phyloP scores from a whole-genome alignment of 306 rosid genomes.

The Cicer cuneatum region DNA sequence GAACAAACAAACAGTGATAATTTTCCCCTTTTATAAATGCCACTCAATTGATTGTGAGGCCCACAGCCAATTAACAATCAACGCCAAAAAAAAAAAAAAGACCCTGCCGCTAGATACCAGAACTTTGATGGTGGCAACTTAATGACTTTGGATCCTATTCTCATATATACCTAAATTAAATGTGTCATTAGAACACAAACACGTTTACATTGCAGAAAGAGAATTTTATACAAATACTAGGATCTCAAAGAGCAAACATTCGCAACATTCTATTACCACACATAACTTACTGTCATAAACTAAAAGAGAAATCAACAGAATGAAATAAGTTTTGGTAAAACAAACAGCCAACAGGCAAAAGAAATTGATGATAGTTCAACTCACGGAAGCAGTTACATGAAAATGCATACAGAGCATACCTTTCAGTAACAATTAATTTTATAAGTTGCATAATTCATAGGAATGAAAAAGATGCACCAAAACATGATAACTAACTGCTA shows the following conservation, averaged over 20 bases:
- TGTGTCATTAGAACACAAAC: not conserved
- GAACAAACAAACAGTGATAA: not conserved
- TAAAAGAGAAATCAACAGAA: conserved; percentile 27
- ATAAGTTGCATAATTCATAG: conserved; percentile 3
- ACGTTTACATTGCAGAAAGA: not conserved
- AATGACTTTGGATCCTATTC: conserved; percentile 2
- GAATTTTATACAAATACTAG: conserved; percentile 8
- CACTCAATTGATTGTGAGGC: conserved; percentile 8
- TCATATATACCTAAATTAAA: not conserved
- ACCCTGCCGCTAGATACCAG: conserved; percentile 9
- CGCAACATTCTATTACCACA: not conserved
- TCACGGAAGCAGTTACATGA: not conserved
- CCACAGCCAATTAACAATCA: conserved; percentile 21
- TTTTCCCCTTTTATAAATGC: conserved; percentile 13
- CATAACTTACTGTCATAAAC: not conserved
- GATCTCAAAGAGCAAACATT: conserved; percentile 5
- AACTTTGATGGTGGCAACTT: not conserved
- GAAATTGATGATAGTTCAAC: conserved; percentile 11
- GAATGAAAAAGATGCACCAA: not conserved
- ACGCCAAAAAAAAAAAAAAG: conserved; percentile 32
- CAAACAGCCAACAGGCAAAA: not conserved
- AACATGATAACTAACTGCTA: not conserved
- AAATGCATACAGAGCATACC: conserved; percentile 5
- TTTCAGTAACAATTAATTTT: conserved; percentile 23
- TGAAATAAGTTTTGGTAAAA: conserved; percentile 18